Base-by-base conservation (phyloP, 768 basidiomycete genomes). In the Suillus americanus region DNA sequence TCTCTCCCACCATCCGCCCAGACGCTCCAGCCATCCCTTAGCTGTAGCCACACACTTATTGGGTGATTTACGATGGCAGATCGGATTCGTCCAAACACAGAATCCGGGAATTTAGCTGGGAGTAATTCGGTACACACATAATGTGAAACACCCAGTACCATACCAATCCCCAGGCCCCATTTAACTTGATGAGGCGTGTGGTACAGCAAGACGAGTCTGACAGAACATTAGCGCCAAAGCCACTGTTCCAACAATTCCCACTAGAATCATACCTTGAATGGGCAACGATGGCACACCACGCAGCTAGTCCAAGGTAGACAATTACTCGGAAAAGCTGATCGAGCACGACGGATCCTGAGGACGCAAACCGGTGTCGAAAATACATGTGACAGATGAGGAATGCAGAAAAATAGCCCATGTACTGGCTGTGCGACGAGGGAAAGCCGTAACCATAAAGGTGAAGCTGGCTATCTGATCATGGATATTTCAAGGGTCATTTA, bases 401-500 rank as follows among this genome's bases (percentile, higher is more conserved):
- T 0, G 91, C 81, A 6, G 89, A 81, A 67, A 95, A 94, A 76
- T 91, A 95, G 18, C 87, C 93, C 93, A 95, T 94, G 73, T 89
- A 93, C 75, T 95, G 93, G 75, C 91, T 92, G 71, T 95, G 93
- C 16, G 91, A 93, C 0, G 92, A 94, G 0, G 93, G 93, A 69
- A 94, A 94, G 8, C 92, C 93, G 71, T 93, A 94, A 16, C 92
- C 92, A 62, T 83, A 83, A 23, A 76, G 62, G 28, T 72, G 69
- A 28, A 73, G 16, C n/a, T 56, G 23, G 25, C 66, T 63, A 14
- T 62, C 74, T 76, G 6, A 20, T 53, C 30, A 20, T 33, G 37
- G 18, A 20, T 33, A n/a, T 60, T 59, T 70, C 45, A 68, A 65
- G 33, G 20, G 7, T 55, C 16, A 45, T 35, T 16, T 51, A 16